Evolutionary conservation across 495 filamentous ascomycete species (phyloP).

Genomic region (Xylaria palmicola): DNA sequence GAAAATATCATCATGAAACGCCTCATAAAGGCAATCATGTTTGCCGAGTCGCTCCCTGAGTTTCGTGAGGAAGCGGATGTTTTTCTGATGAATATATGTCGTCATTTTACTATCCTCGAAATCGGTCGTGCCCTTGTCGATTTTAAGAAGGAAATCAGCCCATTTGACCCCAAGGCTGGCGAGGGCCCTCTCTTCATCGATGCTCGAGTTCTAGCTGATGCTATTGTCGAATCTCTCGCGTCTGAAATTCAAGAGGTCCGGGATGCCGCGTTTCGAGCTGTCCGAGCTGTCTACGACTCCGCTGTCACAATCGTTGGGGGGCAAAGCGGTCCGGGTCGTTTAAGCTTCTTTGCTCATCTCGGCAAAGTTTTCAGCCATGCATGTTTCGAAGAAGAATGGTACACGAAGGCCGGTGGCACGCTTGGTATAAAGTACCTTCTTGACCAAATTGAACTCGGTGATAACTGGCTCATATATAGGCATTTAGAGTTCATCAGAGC

Average conservation of each 20-base stretch:
- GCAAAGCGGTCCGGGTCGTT: constrained; percentile 61
- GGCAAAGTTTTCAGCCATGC: constrained; percentile 83
- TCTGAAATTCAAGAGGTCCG: constrained; percentile 77
- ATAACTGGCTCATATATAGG: constrained; percentile 74
- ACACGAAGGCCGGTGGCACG: constrained; percentile 88
- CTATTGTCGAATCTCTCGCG: constrained; percentile 80
- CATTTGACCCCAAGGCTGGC: constrained; percentile 79
- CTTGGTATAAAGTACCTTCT: constrained; percentile 82
- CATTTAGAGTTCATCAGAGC: constrained; percentile 83
- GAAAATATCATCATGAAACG: constrained; percentile 81
- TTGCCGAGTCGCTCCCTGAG: constrained; percentile 78
- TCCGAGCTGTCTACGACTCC: constrained; percentile 73
- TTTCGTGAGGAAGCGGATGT: constrained; percentile 68
- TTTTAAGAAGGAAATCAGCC: constrained; percentile 64
- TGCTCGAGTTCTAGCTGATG: constrained; percentile 80
- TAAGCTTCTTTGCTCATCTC: constrained; percentile 81
- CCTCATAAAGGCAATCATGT: constrained; percentile 83
- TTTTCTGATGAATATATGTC: constrained; percentile 75
- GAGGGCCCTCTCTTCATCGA: constrained; percentile 87
- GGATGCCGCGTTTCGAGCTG: constrained; percentile 76
- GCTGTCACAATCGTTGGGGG: constrained; percentile 80
- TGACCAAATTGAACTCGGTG: constrained; percentile 76
- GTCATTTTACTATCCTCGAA: constrained; percentile 91
- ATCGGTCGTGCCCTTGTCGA: constrained; percentile 76
- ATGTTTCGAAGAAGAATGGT: constrained; percentile 97